Conservation (phyloP, 805 yeast genomes). For the Nakazawaea ambrosiae region DNA sequence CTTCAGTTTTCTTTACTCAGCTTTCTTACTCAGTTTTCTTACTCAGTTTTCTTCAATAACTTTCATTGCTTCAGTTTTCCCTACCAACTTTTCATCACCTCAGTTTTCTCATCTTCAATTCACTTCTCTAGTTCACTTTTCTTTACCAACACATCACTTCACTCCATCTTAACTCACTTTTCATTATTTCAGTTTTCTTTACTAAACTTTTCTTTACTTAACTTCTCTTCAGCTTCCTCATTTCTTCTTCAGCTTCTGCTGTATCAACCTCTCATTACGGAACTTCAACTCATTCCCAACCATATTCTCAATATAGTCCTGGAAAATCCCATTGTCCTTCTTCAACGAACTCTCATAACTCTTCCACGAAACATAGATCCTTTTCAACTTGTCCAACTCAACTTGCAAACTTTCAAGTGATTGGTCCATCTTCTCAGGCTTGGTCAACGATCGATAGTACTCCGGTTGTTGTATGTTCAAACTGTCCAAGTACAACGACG, state of each 20-base stretch:
- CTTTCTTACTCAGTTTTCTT: too few relatives aligned
- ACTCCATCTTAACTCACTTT: too few relatives aligned
- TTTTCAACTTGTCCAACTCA: conserved; percentile 30
- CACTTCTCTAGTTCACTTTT: too few relatives aligned
- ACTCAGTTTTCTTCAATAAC: too few relatives aligned
- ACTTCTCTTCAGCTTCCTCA: too few relatives aligned
- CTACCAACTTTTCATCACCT: too few relatives aligned
- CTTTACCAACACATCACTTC: too few relatives aligned
- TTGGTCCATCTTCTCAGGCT: conserved; percentile 22
- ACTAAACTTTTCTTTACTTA: too few relatives aligned
- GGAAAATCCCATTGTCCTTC: conserved; percentile 70
- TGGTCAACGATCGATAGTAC: conserved; percentile 15
- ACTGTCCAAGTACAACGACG: conserved; percentile 17
- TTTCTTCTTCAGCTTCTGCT: background rate
- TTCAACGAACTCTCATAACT: conserved; percentile 39
- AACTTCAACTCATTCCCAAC: conserved; percentile 86
- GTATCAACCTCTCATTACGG: conserved; percentile 30
- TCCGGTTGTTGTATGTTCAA: conserved; percentile 19
- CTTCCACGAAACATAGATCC: conserved; percentile 43
- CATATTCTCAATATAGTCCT: conserved; percentile 80
- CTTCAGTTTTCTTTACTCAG: too few relatives aligned
- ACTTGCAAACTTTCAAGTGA: conserved; percentile 17
- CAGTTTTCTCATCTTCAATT: too few relatives aligned
- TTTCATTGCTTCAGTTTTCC: too few relatives aligned
- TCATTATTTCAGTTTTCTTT: too few relatives aligned